A percentile compares a stretch with the other conserved stretches of the same genome.
Conservation (phyloP, 192 early-diverging fungal species). For the Backusella tarrabulga region DNA sequence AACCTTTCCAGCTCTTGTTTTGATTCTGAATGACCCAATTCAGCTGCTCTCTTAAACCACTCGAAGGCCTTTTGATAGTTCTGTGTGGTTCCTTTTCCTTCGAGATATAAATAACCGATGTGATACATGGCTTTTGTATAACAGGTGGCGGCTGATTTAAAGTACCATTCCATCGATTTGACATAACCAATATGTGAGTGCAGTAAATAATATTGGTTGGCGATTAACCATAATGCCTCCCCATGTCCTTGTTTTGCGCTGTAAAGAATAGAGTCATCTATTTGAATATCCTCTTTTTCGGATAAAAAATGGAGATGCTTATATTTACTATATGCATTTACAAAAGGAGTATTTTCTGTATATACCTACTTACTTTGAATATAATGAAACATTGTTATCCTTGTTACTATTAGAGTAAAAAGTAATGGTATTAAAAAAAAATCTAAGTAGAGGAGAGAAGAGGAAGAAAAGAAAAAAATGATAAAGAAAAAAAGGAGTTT, state of each 20-base stretch:
- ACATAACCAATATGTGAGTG: background rate
- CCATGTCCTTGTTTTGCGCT: background rate
- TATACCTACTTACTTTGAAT: background rate
- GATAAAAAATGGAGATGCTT: background rate
- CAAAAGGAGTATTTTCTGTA: background rate
- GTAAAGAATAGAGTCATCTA: background rate
- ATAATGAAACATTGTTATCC: background rate
- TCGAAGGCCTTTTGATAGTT: background rate
- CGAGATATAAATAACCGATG: background rate
- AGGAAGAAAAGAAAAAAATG: background rate
- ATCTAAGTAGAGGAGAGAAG: background rate
- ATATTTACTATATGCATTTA: background rate
- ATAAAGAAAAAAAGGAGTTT: background rate
- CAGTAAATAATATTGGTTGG: background rate
- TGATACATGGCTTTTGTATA: background rate
- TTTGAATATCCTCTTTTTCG: background rate
- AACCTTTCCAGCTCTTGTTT: background rate
- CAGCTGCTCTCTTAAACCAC: constrained; percentile 1
- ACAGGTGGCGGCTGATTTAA: background rate
- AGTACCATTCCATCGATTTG: constrained; percentile 6
- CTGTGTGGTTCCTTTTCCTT: background rate
- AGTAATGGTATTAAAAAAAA: background rate
- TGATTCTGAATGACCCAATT: background rate
- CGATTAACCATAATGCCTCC: background rate
- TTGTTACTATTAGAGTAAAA: background rate